A percentile compares a stretch with the other conserved stretches of the same genome.
These are phyloP conservation scores for Porphyrellus sp. DNA, from an alignment of 1,284 basidiomycete genomes.

Conservation along the genomic window DNA sequence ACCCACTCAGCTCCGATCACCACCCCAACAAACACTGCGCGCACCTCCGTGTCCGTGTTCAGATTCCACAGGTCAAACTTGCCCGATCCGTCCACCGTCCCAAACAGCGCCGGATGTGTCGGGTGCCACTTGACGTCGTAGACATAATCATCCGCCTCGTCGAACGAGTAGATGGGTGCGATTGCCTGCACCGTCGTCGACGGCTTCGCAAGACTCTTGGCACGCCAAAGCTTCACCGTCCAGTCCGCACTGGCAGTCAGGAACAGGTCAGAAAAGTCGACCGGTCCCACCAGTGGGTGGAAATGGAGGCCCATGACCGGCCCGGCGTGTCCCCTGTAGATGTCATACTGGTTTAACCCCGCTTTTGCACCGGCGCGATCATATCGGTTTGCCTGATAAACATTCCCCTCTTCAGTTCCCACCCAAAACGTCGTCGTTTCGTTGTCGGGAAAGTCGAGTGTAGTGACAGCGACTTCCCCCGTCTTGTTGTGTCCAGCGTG, in stretches of 20 bases:
- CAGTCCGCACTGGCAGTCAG: slow-evolving; percentile 90
- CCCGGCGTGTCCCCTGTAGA: slow-evolving; percentile 90
- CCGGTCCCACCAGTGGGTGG: slow-evolving; percentile 85
- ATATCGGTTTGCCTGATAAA: slow-evolving; percentile 94
- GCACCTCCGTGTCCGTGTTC: slow-evolving; percentile 89
- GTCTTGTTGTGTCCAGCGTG: slow-evolving; percentile 91
- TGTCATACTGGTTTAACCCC: slow-evolving; percentile 86
- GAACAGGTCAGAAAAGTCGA: slow-evolving; percentile 96
- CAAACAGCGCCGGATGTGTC: slow-evolving; percentile 90
- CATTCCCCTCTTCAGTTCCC: slow-evolving; percentile 95
- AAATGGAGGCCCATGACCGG: slow-evolving; percentile 94
- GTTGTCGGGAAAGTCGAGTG: slow-evolving; percentile 89
- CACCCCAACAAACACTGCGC: slow-evolving; percentile 21
- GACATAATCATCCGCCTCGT: slow-evolving; percentile 97
- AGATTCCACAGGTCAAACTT: slow-evolving; percentile 97
- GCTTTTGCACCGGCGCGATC: slow-evolving; percentile 96
- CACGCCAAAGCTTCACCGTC: slow-evolving; percentile 94
- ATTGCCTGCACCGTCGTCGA: slow-evolving; percentile 58
- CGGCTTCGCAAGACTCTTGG: slow-evolving; percentile 56
- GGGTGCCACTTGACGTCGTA: slow-evolving; percentile 99
- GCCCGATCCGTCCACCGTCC: slow-evolving; percentile 89
- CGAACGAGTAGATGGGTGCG: slow-evolving; percentile 83
- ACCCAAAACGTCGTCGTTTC: slow-evolving; percentile 96
- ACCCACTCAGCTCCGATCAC: slow-evolving; percentile 4
- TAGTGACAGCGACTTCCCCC: slow-evolving; percentile 91